Conservation (phyloP, 78 protist genomes). For the Dictyostelium intermedium region DNA sequence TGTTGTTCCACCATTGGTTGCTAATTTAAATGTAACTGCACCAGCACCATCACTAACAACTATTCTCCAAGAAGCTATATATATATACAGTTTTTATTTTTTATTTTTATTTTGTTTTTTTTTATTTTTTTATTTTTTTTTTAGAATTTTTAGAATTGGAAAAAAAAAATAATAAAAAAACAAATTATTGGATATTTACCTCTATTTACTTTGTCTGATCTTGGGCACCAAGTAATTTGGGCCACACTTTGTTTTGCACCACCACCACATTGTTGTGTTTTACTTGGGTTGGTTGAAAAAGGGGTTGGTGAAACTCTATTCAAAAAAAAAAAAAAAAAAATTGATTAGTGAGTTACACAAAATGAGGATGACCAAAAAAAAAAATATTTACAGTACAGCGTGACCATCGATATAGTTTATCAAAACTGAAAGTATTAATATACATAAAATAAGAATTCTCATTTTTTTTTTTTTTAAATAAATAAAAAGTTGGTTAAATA, state of each 20-base stretch:
- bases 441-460: neutral
- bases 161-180: too few species aligned
- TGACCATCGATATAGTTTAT: neutral
- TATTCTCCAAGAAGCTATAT: conserved; percentile 3
- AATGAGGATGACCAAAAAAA: neutral
- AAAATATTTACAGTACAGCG: neutral
- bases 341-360: neutral
- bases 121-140: too few species aligned
- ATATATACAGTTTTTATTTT: too few species aligned
- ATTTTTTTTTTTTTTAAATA: neutral
- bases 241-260: neutral
- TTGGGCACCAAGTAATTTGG: neutral
- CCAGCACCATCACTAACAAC: conserved; percentile 62
- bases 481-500: neutral
- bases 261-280: conserved; percentile 29
- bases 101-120: too few species aligned
- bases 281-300: conserved; percentile 25
- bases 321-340: neutral
- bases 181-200: neutral
- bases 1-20: neutral
- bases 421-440: neutral
- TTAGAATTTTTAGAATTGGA: too few species aligned
- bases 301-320: conserved; percentile 15
- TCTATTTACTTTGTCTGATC: neutral
- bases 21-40: conserved; percentile 8